phyloP scores from a whole-genome alignment of 306 rosid species.

The Elaeagnus macrophylla region DNA sequence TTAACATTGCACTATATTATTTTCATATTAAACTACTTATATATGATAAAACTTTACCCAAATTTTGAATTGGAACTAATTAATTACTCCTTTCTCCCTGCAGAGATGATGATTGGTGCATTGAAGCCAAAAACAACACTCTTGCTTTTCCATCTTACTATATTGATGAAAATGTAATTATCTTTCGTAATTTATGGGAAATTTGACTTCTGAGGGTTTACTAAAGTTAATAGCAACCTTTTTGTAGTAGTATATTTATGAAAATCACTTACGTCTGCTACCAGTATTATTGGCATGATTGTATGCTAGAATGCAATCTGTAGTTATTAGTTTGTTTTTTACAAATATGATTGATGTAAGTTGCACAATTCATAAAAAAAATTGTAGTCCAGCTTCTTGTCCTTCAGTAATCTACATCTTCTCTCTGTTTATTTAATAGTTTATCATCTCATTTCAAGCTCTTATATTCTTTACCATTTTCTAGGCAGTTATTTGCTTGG shows the following conservation, averaged over 20 bases:
- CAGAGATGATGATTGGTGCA: conserved; percentile 91
- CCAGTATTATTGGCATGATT: neutral
- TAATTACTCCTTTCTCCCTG: conserved; percentile 30
- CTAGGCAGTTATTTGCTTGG: conserved; percentile 98
- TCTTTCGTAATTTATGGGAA: conserved; percentile 18
- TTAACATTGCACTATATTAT: neutral
- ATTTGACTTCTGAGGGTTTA: conserved; percentile 10
- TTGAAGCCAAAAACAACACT: conserved; percentile 72
- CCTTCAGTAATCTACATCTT: neutral
- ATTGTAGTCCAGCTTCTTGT: neutral
- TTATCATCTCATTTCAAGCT: neutral
- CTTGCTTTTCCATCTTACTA: conserved; percentile 92
- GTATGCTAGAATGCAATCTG: too few species aligned
- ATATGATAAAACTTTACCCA: too few species aligned
- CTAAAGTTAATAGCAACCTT: neutral
- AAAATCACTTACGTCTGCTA: too few species aligned
- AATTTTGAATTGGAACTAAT: conserved; percentile 19
- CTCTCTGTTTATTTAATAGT: neutral
- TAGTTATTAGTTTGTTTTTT: too few species aligned
- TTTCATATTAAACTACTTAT: neutral
- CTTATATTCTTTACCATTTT: conserved; percentile 32
- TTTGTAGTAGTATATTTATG: neutral
- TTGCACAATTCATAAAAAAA: neutral
- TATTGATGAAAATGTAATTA: conserved; percentile 90
- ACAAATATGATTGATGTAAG: too few species aligned